These are phyloP conservation scores for Pseudisothecium myosuroides DNA, from an alignment of 225 moss, liverwort and hornwort species.

Conservation along the genomic window DNA sequence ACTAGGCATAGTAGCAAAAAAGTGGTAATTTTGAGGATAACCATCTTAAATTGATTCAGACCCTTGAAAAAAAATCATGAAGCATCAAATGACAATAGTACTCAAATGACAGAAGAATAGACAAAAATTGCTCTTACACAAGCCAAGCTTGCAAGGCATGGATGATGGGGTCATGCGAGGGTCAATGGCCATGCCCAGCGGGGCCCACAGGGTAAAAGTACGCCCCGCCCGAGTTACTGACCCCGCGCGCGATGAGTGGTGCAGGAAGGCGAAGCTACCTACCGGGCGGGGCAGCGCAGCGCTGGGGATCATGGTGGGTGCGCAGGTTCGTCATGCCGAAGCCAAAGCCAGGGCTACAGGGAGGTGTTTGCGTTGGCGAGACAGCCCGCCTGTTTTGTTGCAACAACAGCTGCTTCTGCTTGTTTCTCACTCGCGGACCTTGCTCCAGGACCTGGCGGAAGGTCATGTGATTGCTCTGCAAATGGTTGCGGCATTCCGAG, in stretches of 20 bases:
- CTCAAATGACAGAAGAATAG: background rate
- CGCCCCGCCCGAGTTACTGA: background rate
- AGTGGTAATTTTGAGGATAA: no score
- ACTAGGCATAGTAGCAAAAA: no score
- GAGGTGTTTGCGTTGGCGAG: background rate
- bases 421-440: background rate
- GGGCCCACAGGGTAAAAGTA: background rate
- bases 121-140: background rate
- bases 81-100: no score
- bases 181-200: background rate
- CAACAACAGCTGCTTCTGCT: background rate
- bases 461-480: background rate
- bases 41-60: background rate
- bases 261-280: background rate
- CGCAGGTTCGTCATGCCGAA: background rate
- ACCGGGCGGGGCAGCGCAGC: background rate
- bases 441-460: background rate
- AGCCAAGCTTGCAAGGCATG: background rate
- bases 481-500: background rate
- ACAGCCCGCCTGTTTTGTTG: background rate
- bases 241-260: background rate
- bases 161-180: background rate
- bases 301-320: background rate
- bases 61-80: background rate
- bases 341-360: background rate